Evolutionary conservation across 2,329 filamentous ascomycete genomes (phyloP), one percentile per base, ranked within the genome.

Genomic region (Colletotrichum graminicola): DNA sequence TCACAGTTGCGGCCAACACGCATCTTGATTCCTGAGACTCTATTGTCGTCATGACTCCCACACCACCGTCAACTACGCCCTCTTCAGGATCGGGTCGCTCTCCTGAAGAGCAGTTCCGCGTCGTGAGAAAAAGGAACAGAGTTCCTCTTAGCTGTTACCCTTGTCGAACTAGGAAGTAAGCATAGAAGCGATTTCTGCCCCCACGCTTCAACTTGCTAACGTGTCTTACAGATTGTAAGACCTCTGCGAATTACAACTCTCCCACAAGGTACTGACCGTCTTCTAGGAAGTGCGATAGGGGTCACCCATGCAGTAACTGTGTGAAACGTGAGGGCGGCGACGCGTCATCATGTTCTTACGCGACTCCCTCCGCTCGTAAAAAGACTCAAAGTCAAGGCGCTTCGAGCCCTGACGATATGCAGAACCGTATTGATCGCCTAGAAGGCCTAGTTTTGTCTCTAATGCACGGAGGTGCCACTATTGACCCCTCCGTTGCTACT

Each of bases 391-490:
- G 83, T 83, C 89, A 82, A 86, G 87, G 80, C 72, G 82, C 87
- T 76, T 83, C 87, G 66, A 90, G 82, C 76, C 94, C 95, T 61
- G 95, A 97, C 87, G 95, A 98, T 82, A 98, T 98, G 95, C 95
- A 98, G 84, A 97, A 97, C 79, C 93, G 96, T 80, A 98, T 98
- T 83, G 95, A 98, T 84, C 90, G 95, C 77, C 87, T 98, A 75
- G 95, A 98, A 87, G 93, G 93, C 76, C 85, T 98, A 80, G 95
- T 98, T 73, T 83, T 98, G 75, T 97, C 94, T 36, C 82, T 98
- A 78, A 98, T 98, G 95, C 95, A 95, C 78, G 95, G 93, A 80
- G 94, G 94, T 68, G 83, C 88, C 74, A 85, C 83, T 64, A 78
- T 86, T 65, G 86, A 88, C 59, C 74, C 82, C 11, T 78, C 83